Conservation (phyloP, 805 yeast genomes). For the Candida nonsorbophila region DNA sequence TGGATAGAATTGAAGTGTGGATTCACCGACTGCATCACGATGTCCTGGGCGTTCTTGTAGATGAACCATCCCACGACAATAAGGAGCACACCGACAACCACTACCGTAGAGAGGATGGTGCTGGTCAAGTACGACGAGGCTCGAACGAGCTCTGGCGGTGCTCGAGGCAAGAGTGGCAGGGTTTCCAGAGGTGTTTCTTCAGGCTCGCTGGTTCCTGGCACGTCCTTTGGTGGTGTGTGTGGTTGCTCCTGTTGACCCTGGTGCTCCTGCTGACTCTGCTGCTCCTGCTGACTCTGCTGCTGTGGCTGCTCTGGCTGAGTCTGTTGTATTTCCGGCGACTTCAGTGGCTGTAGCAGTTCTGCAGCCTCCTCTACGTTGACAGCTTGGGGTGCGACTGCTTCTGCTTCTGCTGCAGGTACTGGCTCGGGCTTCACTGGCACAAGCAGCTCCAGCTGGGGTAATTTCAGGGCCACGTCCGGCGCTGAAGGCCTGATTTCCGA, state of each 20-base stretch:
- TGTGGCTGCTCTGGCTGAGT: background rate
- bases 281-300: background rate
- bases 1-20: slow-evolving; percentile 19
- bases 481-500: no score
- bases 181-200: slow-evolving; percentile 4
- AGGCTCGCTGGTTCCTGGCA: no score
- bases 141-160: slow-evolving; percentile 1
- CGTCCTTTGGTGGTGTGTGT: slow-evolving; percentile 3
- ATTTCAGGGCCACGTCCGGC: no score
- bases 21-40: slow-evolving; percentile 13
- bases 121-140: slow-evolving; percentile 6
- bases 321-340: no score
- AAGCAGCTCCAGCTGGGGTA: background rate
- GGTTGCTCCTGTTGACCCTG: background rate
- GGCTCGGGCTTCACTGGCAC: background rate
- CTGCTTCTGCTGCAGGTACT: background rate
- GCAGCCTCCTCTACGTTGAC: slow-evolving; percentile 1
- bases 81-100: slow-evolving; percentile 8
- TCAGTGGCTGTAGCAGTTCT: background rate
- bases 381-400: background rate
- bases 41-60: slow-evolving; percentile 7
- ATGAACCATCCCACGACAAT: slow-evolving; percentile 8
- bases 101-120: slow-evolving; percentile 6
- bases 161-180: slow-evolving; percentile 1
- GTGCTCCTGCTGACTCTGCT: background rate